A percentile compares a stretch with the other conserved stretches of the same genome.
These are phyloP conservation scores for Globisporangium perplexum DNA, from an alignment of 352 stramenopile species.

Conservation along the genomic window DNA sequence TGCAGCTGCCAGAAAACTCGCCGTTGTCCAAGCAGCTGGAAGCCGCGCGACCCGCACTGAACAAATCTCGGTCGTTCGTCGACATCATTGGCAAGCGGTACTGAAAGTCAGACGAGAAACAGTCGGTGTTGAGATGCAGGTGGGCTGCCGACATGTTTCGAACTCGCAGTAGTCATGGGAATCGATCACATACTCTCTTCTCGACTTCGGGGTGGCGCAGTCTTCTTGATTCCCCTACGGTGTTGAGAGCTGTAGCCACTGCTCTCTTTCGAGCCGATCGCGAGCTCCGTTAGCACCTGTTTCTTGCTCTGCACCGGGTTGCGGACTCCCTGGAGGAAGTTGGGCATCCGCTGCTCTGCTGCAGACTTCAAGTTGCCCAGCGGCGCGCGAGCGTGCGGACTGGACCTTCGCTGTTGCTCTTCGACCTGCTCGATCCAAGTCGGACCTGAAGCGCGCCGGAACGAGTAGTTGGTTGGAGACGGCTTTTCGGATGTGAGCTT, in stretches of 20 bases:
- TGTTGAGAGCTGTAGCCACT: not conserved
- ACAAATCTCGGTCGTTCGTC: slow-evolving; percentile 33
- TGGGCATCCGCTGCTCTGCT: slow-evolving; percentile 34
- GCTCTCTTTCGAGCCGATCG: not conserved
- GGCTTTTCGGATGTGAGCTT: slow-evolving; percentile 64
- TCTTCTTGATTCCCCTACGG: not conserved
- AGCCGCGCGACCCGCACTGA: slow-evolving; percentile 15
- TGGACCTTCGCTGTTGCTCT: slow-evolving; percentile 31
- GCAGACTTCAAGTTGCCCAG: slow-evolving; percentile 1
- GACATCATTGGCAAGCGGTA: slow-evolving; percentile 30
- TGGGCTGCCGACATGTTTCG: not conserved
- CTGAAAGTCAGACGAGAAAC: not conserved
- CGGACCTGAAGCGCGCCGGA: slow-evolving; percentile 33
- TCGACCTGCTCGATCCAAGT: slow-evolving; percentile 78
- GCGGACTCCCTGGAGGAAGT: slow-evolving; percentile 42
- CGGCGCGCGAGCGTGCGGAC: slow-evolving; percentile 25
- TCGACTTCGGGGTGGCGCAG: not conserved
- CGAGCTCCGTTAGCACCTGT: slow-evolving; percentile 2
- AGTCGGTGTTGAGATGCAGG: not conserved
- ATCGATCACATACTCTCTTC: not conserved
- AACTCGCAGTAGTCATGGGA: not conserved
- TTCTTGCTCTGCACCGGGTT: slow-evolving; percentile 31
- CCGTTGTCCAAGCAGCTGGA: slow-evolving; percentile 45
- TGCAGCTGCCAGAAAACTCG: slow-evolving; percentile 46
- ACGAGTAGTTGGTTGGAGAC: slow-evolving; percentile 44